Evolutionary conservation across 805 yeast species (phyloP), one percentile per base, ranked within the genome.

Genomic region (Debaryomyces castellii): DNA sequence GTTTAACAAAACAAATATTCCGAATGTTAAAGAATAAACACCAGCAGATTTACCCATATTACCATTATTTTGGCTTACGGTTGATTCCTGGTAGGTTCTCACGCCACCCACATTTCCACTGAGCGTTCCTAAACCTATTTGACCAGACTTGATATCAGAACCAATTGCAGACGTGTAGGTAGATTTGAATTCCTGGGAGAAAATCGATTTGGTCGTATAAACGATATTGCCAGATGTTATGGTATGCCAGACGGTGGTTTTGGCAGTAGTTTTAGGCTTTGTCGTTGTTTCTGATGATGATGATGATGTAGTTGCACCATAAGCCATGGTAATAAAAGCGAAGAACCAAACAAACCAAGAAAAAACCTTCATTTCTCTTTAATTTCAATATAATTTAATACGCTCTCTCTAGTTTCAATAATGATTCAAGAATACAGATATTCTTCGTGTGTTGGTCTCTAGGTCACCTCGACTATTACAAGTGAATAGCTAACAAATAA

Each of bases 211-310:
- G 16, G 62, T 52, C 25, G 64, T 66, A 4, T 60, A 51, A 7
- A 56, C 43, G 12, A 45, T 56, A 2, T 76, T 76, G 28, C 58
- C 50, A 3, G 57, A 50, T 8, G 75, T 71, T 22, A 58, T 43
- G 11, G 77, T 72, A 23, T 63, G 55, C 60, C 64, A 71, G 4
- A 63, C 66, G 12, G 64, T 59, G 34, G 76, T 71, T 41, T n/a
- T 46, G 14, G 33, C 32, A 11, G 32, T 21, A 5, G 48, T 17
- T 32, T 41, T 33, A 17, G 28, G 8, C 22, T 12, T 35, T 22
- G 40, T 23, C 3, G 30, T 37, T 4, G 28, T 37, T 18, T n/a
- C n/a, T n/a, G n/a, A 9, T 30, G 7, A 20, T 30, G 6, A 20
- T 30, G 24, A 8, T 8, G 8, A 8, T 7, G 18, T 32, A 22